Percentiles rank a stretch among this genome's conserved stretches.
Evolutionary conservation across 2,329 filamentous ascomycete species (phyloP).

Genomic region (Mollisia scopiformis): DNA sequence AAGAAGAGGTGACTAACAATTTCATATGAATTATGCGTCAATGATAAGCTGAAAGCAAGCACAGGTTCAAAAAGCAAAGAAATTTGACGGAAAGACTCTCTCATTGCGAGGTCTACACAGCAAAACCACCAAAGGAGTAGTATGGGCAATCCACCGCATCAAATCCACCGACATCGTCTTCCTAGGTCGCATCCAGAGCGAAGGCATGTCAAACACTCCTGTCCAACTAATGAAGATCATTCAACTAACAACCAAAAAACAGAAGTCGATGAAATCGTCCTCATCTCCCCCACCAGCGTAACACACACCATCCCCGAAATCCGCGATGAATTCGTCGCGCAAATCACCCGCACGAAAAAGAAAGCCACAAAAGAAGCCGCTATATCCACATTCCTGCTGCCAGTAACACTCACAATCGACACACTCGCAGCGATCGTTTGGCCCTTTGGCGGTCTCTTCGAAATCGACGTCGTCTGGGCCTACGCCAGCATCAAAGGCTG

Average conservation of each 20-base stretch:
- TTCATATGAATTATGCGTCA: background rate
- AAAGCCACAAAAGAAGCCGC: slow-evolving; percentile 3
- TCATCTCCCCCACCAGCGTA: slow-evolving; percentile 3
- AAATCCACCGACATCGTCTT: slow-evolving; percentile 21
- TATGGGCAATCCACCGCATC: slow-evolving; percentile 15
- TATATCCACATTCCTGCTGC: slow-evolving; percentile 10
- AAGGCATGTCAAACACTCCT: slow-evolving; percentile 4
- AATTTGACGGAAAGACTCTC: slow-evolving; percentile 19
- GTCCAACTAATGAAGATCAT: background rate
- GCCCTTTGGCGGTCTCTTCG: slow-evolving; percentile 38
- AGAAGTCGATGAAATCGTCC: slow-evolving; percentile 13
- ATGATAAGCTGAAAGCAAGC: background rate
- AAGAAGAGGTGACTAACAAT: slow-evolving; percentile 12
- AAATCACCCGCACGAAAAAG: slow-evolving; percentile 3
- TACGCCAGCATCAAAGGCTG: slow-evolving; percentile 31
- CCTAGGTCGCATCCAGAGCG: slow-evolving; percentile 13
- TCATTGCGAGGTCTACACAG: slow-evolving; percentile 15
- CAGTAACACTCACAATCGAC: slow-evolving; percentile 18
- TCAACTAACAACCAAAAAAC: background rate
- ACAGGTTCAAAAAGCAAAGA: slow-evolving; percentile 20
- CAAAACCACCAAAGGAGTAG: slow-evolving; percentile 14
- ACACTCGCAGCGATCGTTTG: slow-evolving; percentile 32
- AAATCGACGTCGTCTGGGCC: slow-evolving; percentile 37
- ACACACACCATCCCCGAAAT: slow-evolving; percentile 5
- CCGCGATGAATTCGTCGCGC: slow-evolving; percentile 5